These are phyloP conservation scores for Alternaria panax DNA, from an alignment of 2,329 filamentous ascomycete genomes.

Conservation along the genomic window DNA sequence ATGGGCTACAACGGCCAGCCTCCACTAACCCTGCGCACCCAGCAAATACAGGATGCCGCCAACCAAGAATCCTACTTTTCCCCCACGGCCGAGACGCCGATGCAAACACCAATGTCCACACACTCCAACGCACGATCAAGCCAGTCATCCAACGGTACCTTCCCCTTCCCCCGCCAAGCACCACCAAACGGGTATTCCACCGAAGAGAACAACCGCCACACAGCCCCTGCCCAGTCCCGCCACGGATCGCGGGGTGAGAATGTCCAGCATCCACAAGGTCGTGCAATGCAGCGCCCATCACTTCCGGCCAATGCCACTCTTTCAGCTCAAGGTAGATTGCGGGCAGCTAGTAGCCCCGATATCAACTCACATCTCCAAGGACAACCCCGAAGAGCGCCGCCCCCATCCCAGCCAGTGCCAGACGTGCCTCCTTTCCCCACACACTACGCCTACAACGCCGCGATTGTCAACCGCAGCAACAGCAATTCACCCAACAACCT, in stretches of 20 bases:
- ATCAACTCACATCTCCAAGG: constrained; percentile 71
- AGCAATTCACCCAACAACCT: constrained; percentile 80
- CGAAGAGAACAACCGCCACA: constrained; percentile 81
- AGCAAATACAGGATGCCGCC: constrained; percentile 64
- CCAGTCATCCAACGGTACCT: constrained; percentile 74
- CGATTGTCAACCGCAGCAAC: constrained; percentile 76
- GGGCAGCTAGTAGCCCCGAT: constrained; percentile 94
- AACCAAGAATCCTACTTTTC: constrained; percentile 96
- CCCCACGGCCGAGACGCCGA: constrained; percentile 79
- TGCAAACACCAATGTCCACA: constrained; percentile 75
- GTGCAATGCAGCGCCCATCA: constrained; percentile 76
- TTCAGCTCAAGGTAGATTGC: constrained; percentile 66
- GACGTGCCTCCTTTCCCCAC: constrained; percentile 62
- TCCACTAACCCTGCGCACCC: constrained; percentile 73
- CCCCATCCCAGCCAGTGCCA: constrained; percentile 47
- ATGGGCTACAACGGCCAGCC: constrained; percentile 61
- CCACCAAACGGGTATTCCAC: constrained; percentile 75
- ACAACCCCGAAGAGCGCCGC: constrained; percentile 61
- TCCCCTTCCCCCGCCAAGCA: constrained; percentile 78
- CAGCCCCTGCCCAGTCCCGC: constrained; percentile 81
- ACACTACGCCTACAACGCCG: constrained; percentile 64
- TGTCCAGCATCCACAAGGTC: constrained; percentile 69
- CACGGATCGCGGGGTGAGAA: constrained; percentile 80
- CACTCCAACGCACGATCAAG: constrained; percentile 69
- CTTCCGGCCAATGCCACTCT: constrained; percentile 70